These are phyloP conservation scores for Thielaviopsis euricoi DNA, from an alignment of 2,329 filamentous ascomycete genomes.

Conservation along the genomic window DNA sequence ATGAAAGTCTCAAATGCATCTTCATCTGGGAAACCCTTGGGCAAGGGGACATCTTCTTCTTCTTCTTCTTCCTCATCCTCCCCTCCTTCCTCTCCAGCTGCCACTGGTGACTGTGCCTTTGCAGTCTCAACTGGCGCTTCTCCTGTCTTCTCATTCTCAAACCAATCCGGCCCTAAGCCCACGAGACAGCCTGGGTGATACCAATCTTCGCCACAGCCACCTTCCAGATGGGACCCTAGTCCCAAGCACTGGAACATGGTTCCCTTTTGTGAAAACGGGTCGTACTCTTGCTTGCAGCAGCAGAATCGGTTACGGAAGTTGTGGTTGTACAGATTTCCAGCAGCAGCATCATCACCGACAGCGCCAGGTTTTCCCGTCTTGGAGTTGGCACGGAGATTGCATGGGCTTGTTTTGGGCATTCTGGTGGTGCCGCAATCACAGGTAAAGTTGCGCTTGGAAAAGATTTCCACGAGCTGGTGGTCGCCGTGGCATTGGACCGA, in stretches of 20 bases:
- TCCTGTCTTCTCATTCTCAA: constrained; percentile 31
- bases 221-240: constrained; percentile 59
- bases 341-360: constrained; percentile 54
- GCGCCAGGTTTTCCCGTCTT: constrained; percentile 59
- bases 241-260: constrained; percentile 98
- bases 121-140: constrained; percentile 13
- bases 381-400: constrained; percentile 56
- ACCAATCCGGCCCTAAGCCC: constrained; percentile 60
- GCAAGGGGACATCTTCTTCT: constrained; percentile 50
- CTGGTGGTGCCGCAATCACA: constrained; percentile 92
- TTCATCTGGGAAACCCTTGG: constrained; percentile 74
- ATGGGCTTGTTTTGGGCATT: constrained; percentile 53
- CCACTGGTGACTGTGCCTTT: constrained; percentile 1
- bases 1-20: constrained; percentile 81
- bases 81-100: constrained; percentile 14
- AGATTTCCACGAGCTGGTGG: constrained; percentile 86
- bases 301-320: constrained; percentile 93
- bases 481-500: constrained; percentile 95
- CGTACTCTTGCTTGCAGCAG: constrained; percentile 74
- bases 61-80: constrained; percentile 21
- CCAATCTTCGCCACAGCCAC: constrained; percentile 94
- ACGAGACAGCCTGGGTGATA: constrained; percentile 89
- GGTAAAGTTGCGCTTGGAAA: constrained; percentile 85
- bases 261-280: constrained; percentile 75
- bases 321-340: constrained; percentile 79